Conservation (phyloP, 176 grass and related monocot genomes). For the Leersia perrieri region DNA sequence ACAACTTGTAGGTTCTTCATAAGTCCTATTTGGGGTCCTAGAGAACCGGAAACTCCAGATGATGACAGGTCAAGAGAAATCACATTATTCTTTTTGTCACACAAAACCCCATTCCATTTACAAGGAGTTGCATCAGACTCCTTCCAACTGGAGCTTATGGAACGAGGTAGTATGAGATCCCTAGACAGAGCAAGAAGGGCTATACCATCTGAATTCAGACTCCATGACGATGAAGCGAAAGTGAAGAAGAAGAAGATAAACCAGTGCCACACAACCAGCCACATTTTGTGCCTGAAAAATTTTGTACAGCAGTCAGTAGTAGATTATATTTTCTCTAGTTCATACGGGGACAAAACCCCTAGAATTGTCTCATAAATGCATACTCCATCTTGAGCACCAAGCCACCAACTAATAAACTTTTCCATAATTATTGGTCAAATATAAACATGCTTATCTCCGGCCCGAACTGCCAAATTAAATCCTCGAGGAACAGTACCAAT, state of each 20-base stretch:
- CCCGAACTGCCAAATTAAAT: background rate
- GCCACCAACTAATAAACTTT: background rate
- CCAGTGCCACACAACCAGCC: conserved; percentile 18
- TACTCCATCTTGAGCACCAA: background rate
- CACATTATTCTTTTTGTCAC: conserved; percentile 32
- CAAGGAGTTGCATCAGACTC: conserved; percentile 55
- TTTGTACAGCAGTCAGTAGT: background rate
- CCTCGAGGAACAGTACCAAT: background rate
- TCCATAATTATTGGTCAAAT: background rate
- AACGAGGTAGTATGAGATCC: conserved; percentile 39
- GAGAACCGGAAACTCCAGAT: conserved; percentile 36
- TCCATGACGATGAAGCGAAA: conserved; percentile 24
- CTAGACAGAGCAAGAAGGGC: conserved; percentile 52
- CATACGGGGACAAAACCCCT: too few species aligned
- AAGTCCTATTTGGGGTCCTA: conserved; percentile 53
- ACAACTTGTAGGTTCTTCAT: conserved; percentile 32
- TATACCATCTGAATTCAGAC: conserved; percentile 61
- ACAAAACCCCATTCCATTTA: conserved; percentile 48
- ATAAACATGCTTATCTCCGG: too few species aligned
- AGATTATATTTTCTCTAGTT: background rate
- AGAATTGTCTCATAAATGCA: background rate
- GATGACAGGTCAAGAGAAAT: conserved; percentile 45
- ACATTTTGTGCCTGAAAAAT: conserved; percentile 35
- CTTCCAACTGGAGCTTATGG: conserved; percentile 50
- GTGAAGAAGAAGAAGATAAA: conserved; percentile 29